phyloP scores from a whole-genome alignment of 2,329 filamentous ascomycete species.

The Seiridium cupressi region DNA sequence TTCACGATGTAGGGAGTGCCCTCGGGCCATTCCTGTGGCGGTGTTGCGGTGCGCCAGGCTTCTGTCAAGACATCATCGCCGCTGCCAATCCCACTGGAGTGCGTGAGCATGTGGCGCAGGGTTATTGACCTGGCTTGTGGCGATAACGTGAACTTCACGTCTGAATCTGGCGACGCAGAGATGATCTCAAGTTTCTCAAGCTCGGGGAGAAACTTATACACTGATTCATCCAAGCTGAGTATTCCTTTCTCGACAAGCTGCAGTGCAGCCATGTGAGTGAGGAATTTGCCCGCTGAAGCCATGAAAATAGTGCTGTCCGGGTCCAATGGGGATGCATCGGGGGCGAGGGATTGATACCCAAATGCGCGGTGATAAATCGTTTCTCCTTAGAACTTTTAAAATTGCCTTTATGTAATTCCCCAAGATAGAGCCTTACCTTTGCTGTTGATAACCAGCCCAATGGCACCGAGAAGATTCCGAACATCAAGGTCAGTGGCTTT shows the following conservation, averaged over 20 bases:
- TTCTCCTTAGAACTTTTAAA: background rate
- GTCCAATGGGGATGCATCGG: constrained; percentile 1
- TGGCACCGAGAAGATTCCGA: background rate
- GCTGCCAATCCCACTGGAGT: constrained; percentile 42
- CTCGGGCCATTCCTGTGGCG: background rate
- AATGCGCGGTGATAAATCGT: background rate
- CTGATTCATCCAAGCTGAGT: constrained; percentile 43
- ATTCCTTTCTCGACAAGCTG: constrained; percentile 46
- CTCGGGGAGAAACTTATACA: constrained; percentile 39
- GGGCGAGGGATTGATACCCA: background rate
- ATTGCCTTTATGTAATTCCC: background rate
- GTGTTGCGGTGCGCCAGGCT: background rate
- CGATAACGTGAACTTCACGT: constrained; percentile 8
- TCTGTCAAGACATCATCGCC: constrained; percentile 19
- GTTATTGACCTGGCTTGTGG: constrained; percentile 33
- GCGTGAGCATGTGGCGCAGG: constrained; percentile 43
- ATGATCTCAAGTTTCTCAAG: constrained; percentile 38
- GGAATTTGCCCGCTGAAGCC: constrained; percentile 30
- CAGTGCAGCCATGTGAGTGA: constrained; percentile 44
- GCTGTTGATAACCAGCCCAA: background rate
- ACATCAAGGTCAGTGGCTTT: background rate
- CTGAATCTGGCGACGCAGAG: constrained; percentile 37
- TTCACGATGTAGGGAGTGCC: constrained; percentile 9
- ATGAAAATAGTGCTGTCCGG: constrained; percentile 3
- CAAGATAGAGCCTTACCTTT: background rate